Base-by-base conservation (phyloP, 257 asterid species). In the Solanum piurae region DNA sequence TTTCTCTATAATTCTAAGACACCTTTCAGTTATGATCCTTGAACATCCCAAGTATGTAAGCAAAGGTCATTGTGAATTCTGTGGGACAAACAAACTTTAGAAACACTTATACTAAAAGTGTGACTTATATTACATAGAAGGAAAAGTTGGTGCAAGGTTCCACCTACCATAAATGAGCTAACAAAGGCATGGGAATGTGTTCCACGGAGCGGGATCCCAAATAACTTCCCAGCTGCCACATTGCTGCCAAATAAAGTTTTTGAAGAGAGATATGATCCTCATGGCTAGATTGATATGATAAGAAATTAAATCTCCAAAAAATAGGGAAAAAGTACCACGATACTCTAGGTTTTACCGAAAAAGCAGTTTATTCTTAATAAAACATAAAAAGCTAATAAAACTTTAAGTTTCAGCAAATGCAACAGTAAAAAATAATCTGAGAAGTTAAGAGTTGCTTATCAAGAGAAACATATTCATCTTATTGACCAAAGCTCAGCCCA, bases 161-260 rank as follows among this genome's bases (percentile, higher is more conserved):
- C 88, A 86, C 95, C 83, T 90, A 97, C 99, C 99, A 93, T 90
- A 88, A 94, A 97, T 79, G 99, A 95, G 95, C 99, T 95, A 88
- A 95, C 98, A 87, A 97, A 97, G 88, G 99, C 99, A 92, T 97
- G 99, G 87, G 99, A 96, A 91, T 97, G 99, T 23, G 99, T 97
- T 92, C 99, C 99, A n/a, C 99, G 98, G 66, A 97, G 98, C 58
- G 99, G 99, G 84, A 97, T 97, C 88, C 98, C 99, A 90, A 97
- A 97, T 91, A 97, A 91, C 91, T 93, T 95, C 86, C 99, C 99
- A 89, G 99, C 99, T 89, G 98, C 99, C 75, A 97, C 99, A 92
- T 97, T 97, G 92, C 99, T 97, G 97, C 89, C 68, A 80, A 85
- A 91, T 86, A 73, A 80, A 80, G 40, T 44, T 44, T 46, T 8